Evolutionary conservation across 495 filamentous ascomycete species (phyloP), one percentile per base, ranked within the genome.

Genomic region (Lasiosphaeria hispida): DNA sequence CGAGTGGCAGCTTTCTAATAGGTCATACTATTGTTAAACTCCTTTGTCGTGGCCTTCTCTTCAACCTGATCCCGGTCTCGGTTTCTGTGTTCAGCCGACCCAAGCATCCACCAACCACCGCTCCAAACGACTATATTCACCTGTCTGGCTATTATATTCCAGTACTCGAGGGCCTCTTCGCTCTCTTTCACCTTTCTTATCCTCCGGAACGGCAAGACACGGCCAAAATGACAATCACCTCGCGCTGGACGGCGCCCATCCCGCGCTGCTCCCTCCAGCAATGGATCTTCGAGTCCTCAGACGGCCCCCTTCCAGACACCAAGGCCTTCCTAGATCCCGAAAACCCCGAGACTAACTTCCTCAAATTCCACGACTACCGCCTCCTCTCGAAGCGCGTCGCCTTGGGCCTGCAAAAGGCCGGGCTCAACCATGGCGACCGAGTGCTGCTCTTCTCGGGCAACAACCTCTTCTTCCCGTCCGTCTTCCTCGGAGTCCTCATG

Each of bases 381-480:
- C 73, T 85, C 56, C 87, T 87, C 77, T 77, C 83, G 48, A 83
- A 90, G 66, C 83, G 88, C 9, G 70, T 96, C 17, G 90, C 91
- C 9, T 70, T 83, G 1, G 91, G 91, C 2, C 75, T 96, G 36
- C 77, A 75, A 34, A 77, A 80, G 47, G 79, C 80, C 3, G 91
- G 90, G 10, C 71, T 93, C 11, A 69, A 85, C 53, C 66, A 71
- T 0, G 89, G 87, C 30, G 90, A 92, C 62, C 82, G 88, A 7
- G 84, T 94, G 4, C 76, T 94, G 14, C 76, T 90, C 14, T 90
- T 85, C 69, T 86, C 86, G 2, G 80, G 80, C 19, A 91, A 91
- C 66, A 82, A 83, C 61, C 68, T 94, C 45, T 90, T 86, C 76
- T 91, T 87, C 67, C 86, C 91, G 0, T 77, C 84, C 9, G 70